Percentiles rank a stretch among this genome's conserved stretches.
phyloP scores from a whole-genome alignment of 345 rosid genomes.

The Camelina neglecta region DNA sequence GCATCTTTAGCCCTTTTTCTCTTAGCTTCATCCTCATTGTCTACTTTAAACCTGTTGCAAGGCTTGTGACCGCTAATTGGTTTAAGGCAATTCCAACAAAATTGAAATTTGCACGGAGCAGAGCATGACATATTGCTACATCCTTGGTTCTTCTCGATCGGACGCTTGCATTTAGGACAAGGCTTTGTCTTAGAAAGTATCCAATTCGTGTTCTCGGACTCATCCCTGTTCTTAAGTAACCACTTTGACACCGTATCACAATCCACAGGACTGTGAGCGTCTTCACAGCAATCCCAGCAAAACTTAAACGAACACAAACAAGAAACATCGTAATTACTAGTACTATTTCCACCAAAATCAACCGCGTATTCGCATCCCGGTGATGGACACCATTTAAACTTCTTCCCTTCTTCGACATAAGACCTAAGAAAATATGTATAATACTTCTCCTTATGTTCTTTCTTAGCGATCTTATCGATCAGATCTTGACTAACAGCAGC shows the following conservation, averaged over 20 bases:
- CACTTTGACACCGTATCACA: slow-evolving; percentile 35
- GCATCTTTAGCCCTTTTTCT: slow-evolving; percentile 2
- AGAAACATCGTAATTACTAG: slow-evolving; percentile 29
- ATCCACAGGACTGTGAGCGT: slow-evolving; percentile 42
- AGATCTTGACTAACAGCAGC: slow-evolving; percentile 22
- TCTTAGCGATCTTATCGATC: slow-evolving; percentile 20
- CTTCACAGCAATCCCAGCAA: slow-evolving; percentile 41
- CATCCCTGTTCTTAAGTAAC: slow-evolving; percentile 24
- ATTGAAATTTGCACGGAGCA: background rate
- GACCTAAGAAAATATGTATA: slow-evolving; percentile 46
- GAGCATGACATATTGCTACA: slow-evolving; percentile 40
- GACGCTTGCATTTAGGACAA: slow-evolving; percentile 43
- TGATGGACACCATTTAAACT: slow-evolving; percentile 98
- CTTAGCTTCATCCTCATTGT: background rate
- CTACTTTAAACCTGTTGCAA: slow-evolving; percentile 24
- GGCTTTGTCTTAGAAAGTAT: slow-evolving; percentile 41
- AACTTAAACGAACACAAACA: slow-evolving; percentile 38
- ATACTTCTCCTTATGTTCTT: slow-evolving; percentile 27
- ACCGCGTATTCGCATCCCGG: slow-evolving; percentile 82
- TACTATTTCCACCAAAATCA: background rate
- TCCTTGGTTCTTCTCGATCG: slow-evolving; percentile 40
- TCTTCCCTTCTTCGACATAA: slow-evolving; percentile 79
- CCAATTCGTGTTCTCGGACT: slow-evolving; percentile 40
- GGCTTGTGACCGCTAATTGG: background rate
- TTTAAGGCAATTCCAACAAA: slow-evolving; percentile 40